phyloP scores from a whole-genome alignment of 106 monocot genomes.

The Triglochin maritima region DNA sequence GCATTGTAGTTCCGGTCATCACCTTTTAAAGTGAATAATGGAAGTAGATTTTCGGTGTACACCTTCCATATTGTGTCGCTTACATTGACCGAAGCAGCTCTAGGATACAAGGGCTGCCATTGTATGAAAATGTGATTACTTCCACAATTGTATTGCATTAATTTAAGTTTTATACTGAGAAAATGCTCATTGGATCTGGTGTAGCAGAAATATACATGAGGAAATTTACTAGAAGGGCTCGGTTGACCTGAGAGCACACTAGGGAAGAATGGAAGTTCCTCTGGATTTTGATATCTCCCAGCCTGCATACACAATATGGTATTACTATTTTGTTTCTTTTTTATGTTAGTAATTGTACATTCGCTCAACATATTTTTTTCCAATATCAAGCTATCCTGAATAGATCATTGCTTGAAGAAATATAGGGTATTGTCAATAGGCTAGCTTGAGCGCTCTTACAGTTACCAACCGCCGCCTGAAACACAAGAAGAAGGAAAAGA shows the following conservation, averaged over 20 bases:
- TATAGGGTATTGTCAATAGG: neutral
- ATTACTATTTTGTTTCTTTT: neutral
- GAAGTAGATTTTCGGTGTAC: constrained; percentile 58
- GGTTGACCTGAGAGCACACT: constrained; percentile 32
- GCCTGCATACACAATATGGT: constrained; percentile 22
- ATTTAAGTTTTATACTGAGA: neutral
- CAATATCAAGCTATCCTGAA: too few relatives aligned
- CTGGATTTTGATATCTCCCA: constrained; percentile 73
- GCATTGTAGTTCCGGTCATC: constrained; percentile 85
- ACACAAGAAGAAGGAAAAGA: neutral
- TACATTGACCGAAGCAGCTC: constrained; percentile 51
- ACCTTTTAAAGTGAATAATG: constrained; percentile 49
- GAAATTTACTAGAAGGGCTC: constrained; percentile 13
- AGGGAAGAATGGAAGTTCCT: constrained; percentile 82
- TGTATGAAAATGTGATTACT: neutral
- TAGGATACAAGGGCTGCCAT: constrained; percentile 30
- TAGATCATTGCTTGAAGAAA: neutral
- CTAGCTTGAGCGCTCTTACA: neutral
- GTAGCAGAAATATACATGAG: constrained; percentile 24
- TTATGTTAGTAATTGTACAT: neutral
- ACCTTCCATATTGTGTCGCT: constrained; percentile 70
- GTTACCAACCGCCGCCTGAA: neutral
- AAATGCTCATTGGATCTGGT: neutral
- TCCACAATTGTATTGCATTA: neutral
- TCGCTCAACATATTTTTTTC: too few relatives aligned